A percentile compares a stretch with the other conserved stretches of the same genome.
These are phyloP conservation scores for Fusarium neocosmosporiellum DNA, from an alignment of 2,329 filamentous ascomycete species.

Conservation along the genomic window DNA sequence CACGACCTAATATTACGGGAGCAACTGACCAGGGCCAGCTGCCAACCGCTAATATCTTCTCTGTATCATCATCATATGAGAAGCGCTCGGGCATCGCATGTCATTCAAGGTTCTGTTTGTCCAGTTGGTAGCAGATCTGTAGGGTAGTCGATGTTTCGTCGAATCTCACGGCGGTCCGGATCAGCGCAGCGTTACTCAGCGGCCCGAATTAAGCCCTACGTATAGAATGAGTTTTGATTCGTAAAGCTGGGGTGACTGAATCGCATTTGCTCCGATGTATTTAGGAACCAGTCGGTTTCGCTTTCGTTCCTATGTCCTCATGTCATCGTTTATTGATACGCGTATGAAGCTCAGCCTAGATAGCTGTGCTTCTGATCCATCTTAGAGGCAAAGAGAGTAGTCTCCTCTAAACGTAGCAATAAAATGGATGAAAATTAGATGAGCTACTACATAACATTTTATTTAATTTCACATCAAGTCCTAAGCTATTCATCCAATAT, in stretches of 20 bases:
- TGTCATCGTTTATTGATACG: background rate
- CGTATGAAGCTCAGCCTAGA: background rate
- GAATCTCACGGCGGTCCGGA: conserved; percentile 2
- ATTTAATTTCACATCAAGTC: too few relatives aligned
- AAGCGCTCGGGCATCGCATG: conserved; percentile 10
- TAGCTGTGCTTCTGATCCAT: background rate
- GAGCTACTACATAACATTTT: background rate
- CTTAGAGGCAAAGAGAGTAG: background rate
- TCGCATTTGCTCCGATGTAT: background rate
- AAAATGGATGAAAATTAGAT: background rate
- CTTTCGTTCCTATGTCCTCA: background rate
- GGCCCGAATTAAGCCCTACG: background rate
- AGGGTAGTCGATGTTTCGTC: conserved; percentile 16
- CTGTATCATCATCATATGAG: conserved; percentile 12
- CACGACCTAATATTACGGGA: background rate
- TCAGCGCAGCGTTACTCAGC: background rate
- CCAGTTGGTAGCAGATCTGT: background rate
- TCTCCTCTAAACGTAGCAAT: background rate
- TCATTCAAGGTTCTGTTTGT: background rate
- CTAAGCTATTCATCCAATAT: background rate
- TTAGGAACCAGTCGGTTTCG: background rate
- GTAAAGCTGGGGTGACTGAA: background rate
- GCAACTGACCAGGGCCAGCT: background rate
- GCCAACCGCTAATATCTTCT: background rate
- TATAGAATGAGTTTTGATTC: background rate